Evolutionary conservation across 78 protist species (phyloP), one percentile per base, ranked within the genome.

Genomic region (Neovahlkampfia damariscottae): DNA sequence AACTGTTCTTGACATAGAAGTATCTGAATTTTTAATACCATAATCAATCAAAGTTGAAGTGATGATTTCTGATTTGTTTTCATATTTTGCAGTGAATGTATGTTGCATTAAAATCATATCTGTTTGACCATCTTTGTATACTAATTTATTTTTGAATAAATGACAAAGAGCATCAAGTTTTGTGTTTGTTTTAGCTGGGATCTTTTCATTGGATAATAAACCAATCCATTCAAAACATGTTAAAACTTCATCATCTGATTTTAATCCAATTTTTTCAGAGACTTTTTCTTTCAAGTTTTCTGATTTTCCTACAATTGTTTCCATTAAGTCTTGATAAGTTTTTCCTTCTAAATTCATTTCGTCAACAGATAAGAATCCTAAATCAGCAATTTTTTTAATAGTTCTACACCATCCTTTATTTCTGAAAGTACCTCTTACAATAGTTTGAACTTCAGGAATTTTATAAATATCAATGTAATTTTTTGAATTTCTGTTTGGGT

Each of bases 341-440:
- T n/a, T n/a, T n/a, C n/a, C n/a, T n/a, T n/a, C n/a, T n/a, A n/a
- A n/a, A n/a, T n/a, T n/a, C n/a, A n/a, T n/a, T n/a, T n/a, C n/a
- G n/a, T n/a, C n/a, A n/a, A n/a, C n/a, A n/a, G n/a, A n/a, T n/a
- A n/a, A n/a, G n/a, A 7, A 5, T 81, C 89, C 1, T 19, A 74
- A 74, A n/a, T n/a, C n/a, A 67, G 19, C 19, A n/a, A 67, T 41
- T 74, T 19, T 19, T 19, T 59, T 66, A 19, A 74, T 19, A 19
- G 66, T 19, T 41, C n/a, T 67, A 74, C 77, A 34, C 19, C 41
- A 74, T 67, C 77, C 62, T n/a, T 50, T 50, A 85, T 89, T 84
- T 31, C 92, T 80, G 37, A 88, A 77, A 3, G 92, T 78, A 8
- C 92, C 92, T 1, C 92, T 80, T 38, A 88, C 40, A 27, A 85